Evolutionary conservation across 176 grass and related monocot species (phyloP).

Genomic region (Chrysopogon serrulatus): DNA sequence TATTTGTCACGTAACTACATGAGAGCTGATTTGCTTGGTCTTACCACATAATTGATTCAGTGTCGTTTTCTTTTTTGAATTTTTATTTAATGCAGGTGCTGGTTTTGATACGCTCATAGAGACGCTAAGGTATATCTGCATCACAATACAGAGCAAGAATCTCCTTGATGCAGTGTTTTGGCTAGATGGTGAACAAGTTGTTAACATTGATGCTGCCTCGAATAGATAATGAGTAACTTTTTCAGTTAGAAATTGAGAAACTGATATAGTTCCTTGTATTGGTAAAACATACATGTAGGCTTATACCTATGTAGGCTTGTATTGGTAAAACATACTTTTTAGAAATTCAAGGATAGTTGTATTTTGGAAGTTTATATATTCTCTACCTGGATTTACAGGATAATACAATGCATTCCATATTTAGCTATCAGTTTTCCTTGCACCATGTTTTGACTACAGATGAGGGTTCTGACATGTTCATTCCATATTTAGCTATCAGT

Average conservation of each 20-base stretch:
- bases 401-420: neutral
- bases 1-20: neutral
- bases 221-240: slow-evolving; percentile 55
- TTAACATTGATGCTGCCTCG: slow-evolving; percentile 47
- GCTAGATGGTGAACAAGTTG: slow-evolving; percentile 36
- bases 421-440: neutral
- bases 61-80: neutral
- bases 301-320: neutral
- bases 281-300: neutral
- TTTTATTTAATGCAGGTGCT: slow-evolving; percentile 46
- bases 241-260: neutral
- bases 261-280: neutral
- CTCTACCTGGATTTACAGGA: neutral
- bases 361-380: neutral
- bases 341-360: neutral
- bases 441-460: too few species aligned
- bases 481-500: too few species aligned
- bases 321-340: neutral
- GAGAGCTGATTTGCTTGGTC: slow-evolving; percentile 5
- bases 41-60: neutral
- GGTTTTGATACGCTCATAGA: slow-evolving; percentile 88
- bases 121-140: slow-evolving; percentile 68
- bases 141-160: slow-evolving; percentile 65
- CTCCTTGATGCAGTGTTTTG: slow-evolving; percentile 81
- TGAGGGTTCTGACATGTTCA: too few species aligned